Base-by-base conservation (phyloP, 768 basidiomycete species). In the Tylopilus rubrobrunneus region DNA sequence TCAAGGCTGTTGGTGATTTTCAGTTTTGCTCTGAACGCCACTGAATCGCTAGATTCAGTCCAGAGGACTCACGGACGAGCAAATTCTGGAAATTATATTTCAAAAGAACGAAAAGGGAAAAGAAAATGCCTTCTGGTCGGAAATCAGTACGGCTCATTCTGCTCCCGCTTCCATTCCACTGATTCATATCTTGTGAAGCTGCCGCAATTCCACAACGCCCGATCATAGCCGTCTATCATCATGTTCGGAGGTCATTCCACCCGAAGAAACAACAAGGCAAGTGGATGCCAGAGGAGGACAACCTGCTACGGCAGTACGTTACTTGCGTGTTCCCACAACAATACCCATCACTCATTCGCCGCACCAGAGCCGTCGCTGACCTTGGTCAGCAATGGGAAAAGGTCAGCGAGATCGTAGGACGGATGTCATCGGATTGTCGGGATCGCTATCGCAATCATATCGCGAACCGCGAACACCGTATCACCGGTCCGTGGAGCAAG, bases 381-480 rank as follows among this genome's bases (percentile, higher is more conserved):
- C 69, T 84, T 25, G 91, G 91, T 14, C 85, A 87, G 57, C 81
- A 84, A 63, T 93, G 91, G 91, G 86, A 89, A 70, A 87, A 84
- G 62, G 79, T 93, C 42, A 83, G 86, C 62, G 71, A 71, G 41
- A 67, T 76, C 19, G 89, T 93, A 6, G 87, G 87, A 25, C 78
- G 91, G 41, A 85, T 82, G 78, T 82, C 87, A 17, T 75, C 84
- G 3, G 91, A 93, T 65, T 93, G 91, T 68, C 80, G 91, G 10
- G 91, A 93, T 69, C 79, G 91, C 51, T 92, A 85, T 69, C 84
- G 91, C 49, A 93, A 93, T 65, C 87, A 93, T 60, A 79, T 93
- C 28, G 76, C 82, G 19, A 80, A 86, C 58, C 79, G 82, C 15
- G 85, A 85, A 23, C 73, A 79, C 12, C 82, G 87, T n/a, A 63